Base-by-base conservation (phyloP, 2,329 filamentous ascomycete genomes). In the Penicillium sp. region DNA sequence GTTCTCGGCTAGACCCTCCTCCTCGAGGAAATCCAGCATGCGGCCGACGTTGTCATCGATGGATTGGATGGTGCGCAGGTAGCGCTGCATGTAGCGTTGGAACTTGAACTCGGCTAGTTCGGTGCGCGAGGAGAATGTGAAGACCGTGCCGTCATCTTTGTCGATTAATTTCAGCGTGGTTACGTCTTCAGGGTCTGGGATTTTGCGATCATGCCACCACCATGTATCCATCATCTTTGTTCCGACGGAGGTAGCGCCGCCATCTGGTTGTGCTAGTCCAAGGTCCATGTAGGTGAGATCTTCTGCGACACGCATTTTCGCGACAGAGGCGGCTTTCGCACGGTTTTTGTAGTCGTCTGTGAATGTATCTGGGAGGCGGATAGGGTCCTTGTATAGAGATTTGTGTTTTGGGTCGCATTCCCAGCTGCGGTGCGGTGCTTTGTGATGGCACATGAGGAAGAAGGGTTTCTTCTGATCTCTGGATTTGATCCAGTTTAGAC, bases 401-500 rank as follows among this genome's bases (percentile, higher is more conserved):
- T 76, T 77, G 63, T 83, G 77, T 54, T 78, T 78, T 5, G 69
- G 58, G 51, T 82, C 68, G 46, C 68, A 80, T 56, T 82, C 79
- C 80, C 80, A 82, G 12, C 70, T 74, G 3, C 79, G 70, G 55
- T 83, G 80, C 0, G 80, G 80, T 1, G 80, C 80, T 56, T 83
- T 83, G 61, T 83, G 80, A 55, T 82, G 80, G 59, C 78, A 82
- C 80, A 83, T 82, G 36, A 80, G 58, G 58, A 81, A 82, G 63
- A 82, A 82, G 0, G 79, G 79, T 49, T 68, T 68, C 1, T 49
- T 34, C 4, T 51, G 55, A 33, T 69, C 67, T 7, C 68, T 65
- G 17, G 63, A 40, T 27, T 67, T 60, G 15, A 80, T 72, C 59
- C 69, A 80, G 23, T 74, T 59, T 4, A 82, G 54, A 20, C 68